These are phyloP conservation scores for Podaxis pistillaris DNA, from an alignment of 768 basidiomycete species.

Conservation along the genomic window DNA sequence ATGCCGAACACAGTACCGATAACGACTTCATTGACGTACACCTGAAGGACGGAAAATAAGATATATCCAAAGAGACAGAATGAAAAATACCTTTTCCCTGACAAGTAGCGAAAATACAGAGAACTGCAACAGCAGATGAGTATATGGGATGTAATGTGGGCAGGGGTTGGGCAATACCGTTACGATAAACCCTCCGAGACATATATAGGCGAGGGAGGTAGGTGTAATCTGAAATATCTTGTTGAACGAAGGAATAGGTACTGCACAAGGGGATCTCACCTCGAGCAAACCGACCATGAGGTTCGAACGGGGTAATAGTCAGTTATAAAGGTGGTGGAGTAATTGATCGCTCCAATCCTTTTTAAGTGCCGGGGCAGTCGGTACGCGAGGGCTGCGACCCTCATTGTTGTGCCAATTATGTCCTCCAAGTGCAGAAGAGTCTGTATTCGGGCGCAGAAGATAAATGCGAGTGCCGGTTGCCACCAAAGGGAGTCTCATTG, in stretches of 20 bases:
- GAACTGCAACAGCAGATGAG: conserved; percentile 48
- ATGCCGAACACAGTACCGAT: conserved; percentile 76
- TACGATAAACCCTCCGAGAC: conserved; percentile 54
- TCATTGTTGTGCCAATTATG: too few species aligned
- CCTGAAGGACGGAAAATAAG: conserved; percentile 29
- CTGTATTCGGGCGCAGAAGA: too few species aligned
- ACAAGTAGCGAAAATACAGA: conserved; percentile 81
- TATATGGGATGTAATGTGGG: not conserved
- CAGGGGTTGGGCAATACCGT: conserved; percentile 26
- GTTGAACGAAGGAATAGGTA: conserved; percentile 23
- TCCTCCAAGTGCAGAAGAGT: too few species aligned
- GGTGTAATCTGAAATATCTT: conserved; percentile 43
- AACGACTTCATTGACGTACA: conserved; percentile 93
- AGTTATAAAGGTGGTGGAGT: not conserved
- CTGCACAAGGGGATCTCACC: conserved; percentile 26
- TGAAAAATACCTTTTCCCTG: conserved; percentile 64
- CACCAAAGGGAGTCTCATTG: too few species aligned
- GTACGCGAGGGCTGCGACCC: too few species aligned
- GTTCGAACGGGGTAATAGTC: not conserved
- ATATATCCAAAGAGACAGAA: not conserved
- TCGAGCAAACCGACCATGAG: conserved; percentile 27
- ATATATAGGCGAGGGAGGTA: conserved; percentile 57
- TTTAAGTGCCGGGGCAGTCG: not conserved
- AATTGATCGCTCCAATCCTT: not conserved
- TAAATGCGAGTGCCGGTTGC: too few species aligned